phyloP scores from a whole-genome alignment of 768 basidiomycete genomes.

The Termitomyces sp. region DNA sequence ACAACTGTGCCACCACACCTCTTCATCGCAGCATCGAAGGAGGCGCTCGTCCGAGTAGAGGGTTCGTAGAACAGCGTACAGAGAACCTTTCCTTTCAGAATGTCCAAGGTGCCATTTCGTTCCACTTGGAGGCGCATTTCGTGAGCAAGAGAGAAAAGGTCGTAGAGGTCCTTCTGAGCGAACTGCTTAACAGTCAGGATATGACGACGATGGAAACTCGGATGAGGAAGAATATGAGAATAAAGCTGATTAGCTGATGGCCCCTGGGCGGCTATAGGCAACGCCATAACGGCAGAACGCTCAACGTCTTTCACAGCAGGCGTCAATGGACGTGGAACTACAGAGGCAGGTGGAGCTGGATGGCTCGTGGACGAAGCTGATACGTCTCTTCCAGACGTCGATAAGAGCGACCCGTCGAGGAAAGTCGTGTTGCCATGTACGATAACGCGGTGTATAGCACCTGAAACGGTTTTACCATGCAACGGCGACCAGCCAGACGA shows the following conservation, averaged over 20 bases:
- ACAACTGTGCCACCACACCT: conserved; percentile 95
- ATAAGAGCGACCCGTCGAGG: conserved; percentile 77
- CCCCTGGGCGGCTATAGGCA: conserved; percentile 29
- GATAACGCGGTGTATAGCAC: conserved; percentile 87
- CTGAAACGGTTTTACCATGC: conserved; percentile 56
- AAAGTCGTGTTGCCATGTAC: conserved; percentile 86
- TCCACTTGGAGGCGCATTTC: conserved; percentile 98
- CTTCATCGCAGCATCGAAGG: conserved; percentile 99
- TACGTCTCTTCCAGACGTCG: conserved; percentile 68
- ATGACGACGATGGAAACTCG: conserved; percentile 90
- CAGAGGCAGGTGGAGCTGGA: conserved; percentile 14
- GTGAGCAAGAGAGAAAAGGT: conserved; percentile 90
- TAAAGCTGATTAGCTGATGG: conserved; percentile 38
- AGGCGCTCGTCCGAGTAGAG: conserved; percentile 91
- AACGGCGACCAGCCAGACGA: conserved; percentile 81
- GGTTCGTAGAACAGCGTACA: conserved; percentile 96
- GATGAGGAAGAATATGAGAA: conserved; percentile 60
- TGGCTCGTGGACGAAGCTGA: conserved; percentile 59
- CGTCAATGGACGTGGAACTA: conserved; percentile 17
- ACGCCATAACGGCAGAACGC: conserved; percentile 25
- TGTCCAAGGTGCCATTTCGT: conserved; percentile 82
- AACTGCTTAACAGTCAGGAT: conserved; percentile 96
- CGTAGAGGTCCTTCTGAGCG: conserved; percentile 83
- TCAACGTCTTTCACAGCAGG: conserved; percentile 32
- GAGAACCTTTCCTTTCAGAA: conserved; percentile 87